Evolutionary conservation across 2,329 filamentous ascomycete genomes (phyloP), one percentile per base, ranked within the genome.

Genomic region (Pseudogymnoascus sp.): DNA sequence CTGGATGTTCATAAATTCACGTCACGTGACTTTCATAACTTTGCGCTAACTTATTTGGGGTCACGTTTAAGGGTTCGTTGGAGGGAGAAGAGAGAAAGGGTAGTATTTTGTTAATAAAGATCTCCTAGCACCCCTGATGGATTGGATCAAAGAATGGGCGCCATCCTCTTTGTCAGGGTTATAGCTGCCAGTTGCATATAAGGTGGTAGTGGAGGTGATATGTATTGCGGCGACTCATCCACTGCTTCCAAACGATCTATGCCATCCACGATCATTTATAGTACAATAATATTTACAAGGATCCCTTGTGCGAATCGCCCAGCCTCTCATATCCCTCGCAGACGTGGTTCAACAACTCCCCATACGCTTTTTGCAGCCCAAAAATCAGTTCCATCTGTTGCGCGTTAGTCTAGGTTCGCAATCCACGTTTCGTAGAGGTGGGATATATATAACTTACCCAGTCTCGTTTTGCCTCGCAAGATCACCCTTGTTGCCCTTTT

Each of bases 381-480:
- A 50, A 50, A 50, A 21, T 74, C 66, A 75, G 63, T 74, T 71
- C 74, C 69, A 74, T 57, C 74, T 75, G 63, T 1, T 21, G 26
- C 2, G n/a, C 31, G 26, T 69, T 42, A 69, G 65, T 10, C 44
- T n/a, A 13, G n/a, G 13, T n/a, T 50, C 21, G 26, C 17, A 26
- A 47, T 60, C n/a, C 6, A 44, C 23, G 2, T 60, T n/a, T 11
- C 44, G 21, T 50, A n/a, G 8, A 17, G 11, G 60, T 15, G 6
- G 44, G 42, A n/a, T n/a, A n/a, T n/a, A 19, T 23, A 53, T 21
- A 40, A 73, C 85, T 78, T 78, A 91, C 88, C 90, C 90, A 68
- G 84, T 86, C 68, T 93, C 88, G 77, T 91, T 93, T 76, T 92
- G 87, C 74, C 91, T 82, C 62, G 87, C 78, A 66, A 93, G 87